Evolutionary conservation across 768 basidiomycete species (phyloP), one percentile per base, ranked within the genome.

Genomic region (Boletellus emodensis): DNA sequence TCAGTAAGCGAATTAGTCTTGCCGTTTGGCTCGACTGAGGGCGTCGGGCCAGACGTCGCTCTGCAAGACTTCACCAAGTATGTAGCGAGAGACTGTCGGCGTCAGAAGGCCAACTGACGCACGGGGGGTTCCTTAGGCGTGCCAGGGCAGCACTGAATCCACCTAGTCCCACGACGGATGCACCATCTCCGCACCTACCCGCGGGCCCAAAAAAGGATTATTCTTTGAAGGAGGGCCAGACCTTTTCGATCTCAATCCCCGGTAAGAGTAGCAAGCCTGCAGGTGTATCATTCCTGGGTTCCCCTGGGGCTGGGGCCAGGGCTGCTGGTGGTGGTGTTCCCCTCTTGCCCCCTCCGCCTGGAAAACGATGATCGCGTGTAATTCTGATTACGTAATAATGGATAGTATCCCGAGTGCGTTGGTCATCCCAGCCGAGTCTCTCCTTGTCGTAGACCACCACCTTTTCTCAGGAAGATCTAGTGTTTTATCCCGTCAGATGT

Each of bases 181-280:
- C 73, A 6, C 64, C 79, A 2, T 85, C 87, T n/a, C 83, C 88
- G 9, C 80, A 85, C 56, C 58, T 87, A 49, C 85, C 91, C 12
- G 53, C 77, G 9, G 90, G 86, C 10, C 90, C 91, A 2, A 93
- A 92, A 75, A 90, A 91, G 68, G 94, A 97, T 59, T 96, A 93
- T 69, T 88, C 87, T 35, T 71, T 97, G 58, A 96, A 95, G 67
- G 91, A 93, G 58, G 94, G 94, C 9, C 90, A 97, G 66, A 96
- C 94, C 0, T 94, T 97, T 67, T 85, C 87, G 5, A 95, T 97
- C 56, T 74, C 81, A 32, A 90, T 96, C 52, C 94, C 94, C 7
- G 92, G 93, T n/a, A 82, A 85, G 46, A 72, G 67, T 48, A 78
- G 77, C 64, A 52, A 69, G 15, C 54, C 68, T 6, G 69, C 62